phyloP scores from a whole-genome alignment of 2,329 filamentous ascomycete genomes.

The Alternaria burnsii region DNA sequence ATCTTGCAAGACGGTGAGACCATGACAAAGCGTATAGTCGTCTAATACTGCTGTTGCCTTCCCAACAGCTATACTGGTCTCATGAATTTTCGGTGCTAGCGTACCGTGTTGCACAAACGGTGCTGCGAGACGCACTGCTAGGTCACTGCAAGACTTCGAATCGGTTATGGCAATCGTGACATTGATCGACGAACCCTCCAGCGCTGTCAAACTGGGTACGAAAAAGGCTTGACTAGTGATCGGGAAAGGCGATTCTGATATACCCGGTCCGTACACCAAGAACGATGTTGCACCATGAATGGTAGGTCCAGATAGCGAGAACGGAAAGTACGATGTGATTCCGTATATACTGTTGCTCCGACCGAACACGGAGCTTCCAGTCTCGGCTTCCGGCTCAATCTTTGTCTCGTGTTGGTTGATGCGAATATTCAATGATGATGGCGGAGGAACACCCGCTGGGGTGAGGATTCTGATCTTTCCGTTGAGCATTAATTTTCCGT shows the following conservation, averaged over 20 bases:
- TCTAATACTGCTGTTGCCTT: accelerated
- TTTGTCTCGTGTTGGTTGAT: no score
- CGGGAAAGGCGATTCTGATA: background rate
- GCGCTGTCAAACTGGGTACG: background rate
- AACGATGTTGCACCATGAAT: conserved; percentile 1
- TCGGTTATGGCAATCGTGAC: background rate
- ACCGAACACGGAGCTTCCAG: no score
- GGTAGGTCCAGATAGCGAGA: background rate
- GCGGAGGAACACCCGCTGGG: background rate
- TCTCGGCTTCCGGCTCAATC: no score
- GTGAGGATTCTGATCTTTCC: conserved; percentile 8
- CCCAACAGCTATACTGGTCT: background rate
- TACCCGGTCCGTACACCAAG: background rate
- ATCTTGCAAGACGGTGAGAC: background rate
- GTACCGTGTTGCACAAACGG: background rate
- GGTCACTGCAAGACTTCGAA: background rate
- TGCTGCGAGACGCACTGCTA: background rate
- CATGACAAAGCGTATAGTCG: background rate
- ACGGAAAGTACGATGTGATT: conserved; percentile 3
- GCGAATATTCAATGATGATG: background rate
- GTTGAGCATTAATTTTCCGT: background rate
- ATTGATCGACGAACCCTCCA: background rate
- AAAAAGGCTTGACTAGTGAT: background rate
- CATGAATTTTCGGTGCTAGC: background rate
- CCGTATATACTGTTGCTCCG: background rate